A percentile compares a stretch with the other conserved stretches of the same genome.
Evolutionary conservation across 2,329 filamentous ascomycete genomes (phyloP).

Genomic region (Phialemoniopsis sp.): DNA sequence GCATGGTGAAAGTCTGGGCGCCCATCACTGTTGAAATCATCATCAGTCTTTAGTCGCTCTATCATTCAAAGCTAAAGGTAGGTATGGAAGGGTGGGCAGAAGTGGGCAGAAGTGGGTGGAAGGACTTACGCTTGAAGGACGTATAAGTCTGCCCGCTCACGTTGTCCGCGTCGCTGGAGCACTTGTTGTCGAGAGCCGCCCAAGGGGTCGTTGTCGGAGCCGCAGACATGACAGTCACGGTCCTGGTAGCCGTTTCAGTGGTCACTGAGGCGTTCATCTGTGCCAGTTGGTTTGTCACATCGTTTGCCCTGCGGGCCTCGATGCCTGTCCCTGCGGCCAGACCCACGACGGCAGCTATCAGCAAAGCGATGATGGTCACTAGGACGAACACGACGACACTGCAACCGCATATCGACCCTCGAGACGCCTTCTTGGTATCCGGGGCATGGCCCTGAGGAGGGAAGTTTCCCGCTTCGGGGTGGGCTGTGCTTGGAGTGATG

Average conservation of each 20-base stretch:
- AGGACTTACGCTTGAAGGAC: slow-evolving; percentile 27
- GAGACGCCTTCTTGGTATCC: not conserved
- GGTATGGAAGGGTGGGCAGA: too few species aligned
- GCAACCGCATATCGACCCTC: slow-evolving; percentile 25
- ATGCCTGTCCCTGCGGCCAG: slow-evolving; percentile 39
- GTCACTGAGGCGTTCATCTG: slow-evolving; percentile 16
- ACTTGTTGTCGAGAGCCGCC: slow-evolving; percentile 31
- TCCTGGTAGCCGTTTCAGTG: slow-evolving; percentile 9
- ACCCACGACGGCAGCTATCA: slow-evolving; percentile 35
- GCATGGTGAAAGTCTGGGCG: slow-evolving; percentile 30
- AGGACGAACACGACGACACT: slow-evolving; percentile 33
- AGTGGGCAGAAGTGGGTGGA: too few species aligned
- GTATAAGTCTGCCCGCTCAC: slow-evolving; percentile 33
- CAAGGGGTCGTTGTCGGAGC: slow-evolving; percentile 18
- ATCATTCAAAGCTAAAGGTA: too few species aligned
- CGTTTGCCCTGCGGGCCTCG: slow-evolving; percentile 30
- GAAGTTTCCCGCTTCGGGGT: too few species aligned
- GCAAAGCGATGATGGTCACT: slow-evolving; percentile 30
- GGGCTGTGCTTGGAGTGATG: too few species aligned
- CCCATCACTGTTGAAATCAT: slow-evolving; percentile 34
- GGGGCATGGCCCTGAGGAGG: too few species aligned
- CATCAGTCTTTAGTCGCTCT: too few species aligned
- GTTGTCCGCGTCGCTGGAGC: slow-evolving; percentile 24
- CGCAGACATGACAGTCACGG: slow-evolving; percentile 10
- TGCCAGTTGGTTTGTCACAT: slow-evolving; percentile 26